Conservation (phyloP, 2,329 filamentous ascomycete species). For the Myriosclerotinia duriaeana region DNA sequence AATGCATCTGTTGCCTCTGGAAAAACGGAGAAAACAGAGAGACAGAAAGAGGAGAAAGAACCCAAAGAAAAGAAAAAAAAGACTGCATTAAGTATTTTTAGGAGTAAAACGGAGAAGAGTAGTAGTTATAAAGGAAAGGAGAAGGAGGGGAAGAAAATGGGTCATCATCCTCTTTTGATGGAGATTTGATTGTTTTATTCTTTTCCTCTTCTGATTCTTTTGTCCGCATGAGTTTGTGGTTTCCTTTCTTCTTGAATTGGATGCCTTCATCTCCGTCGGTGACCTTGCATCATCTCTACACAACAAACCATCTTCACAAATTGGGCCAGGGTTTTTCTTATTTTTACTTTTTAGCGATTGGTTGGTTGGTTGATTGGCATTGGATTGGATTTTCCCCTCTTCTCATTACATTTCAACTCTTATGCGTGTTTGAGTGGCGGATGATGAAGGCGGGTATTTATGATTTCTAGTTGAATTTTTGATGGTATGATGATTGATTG, state of each 20-base stretch:
- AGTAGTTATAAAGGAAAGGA: slow-evolving; percentile 14
- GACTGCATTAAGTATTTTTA: slow-evolving; percentile 13
- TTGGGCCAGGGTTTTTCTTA: no score
- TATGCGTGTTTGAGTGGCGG: no score
- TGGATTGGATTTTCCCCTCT: no score
- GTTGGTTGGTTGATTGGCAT: no score
- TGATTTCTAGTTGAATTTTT: no score
- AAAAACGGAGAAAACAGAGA: not conserved
- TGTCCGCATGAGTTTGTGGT: not conserved
- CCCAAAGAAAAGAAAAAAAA: slow-evolving; percentile 19
- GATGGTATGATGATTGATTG: no score
- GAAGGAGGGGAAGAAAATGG: slow-evolving; percentile 18
- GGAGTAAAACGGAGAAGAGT: slow-evolving; percentile 18
- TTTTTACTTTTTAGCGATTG: no score
- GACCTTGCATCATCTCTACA: no score
- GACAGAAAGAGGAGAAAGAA: not conserved
- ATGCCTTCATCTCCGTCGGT: no score
- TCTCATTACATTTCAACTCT: no score
- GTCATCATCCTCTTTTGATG: slow-evolving; percentile 22
- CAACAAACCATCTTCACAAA: not conserved
- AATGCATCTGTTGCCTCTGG: not conserved
- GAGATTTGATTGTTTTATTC: not conserved
- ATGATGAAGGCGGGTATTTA: no score
- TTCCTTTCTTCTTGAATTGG: not conserved
- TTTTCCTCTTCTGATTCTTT: not conserved